Conservation (phyloP, 306 rosid genomes). For the Castanospermum australe region DNA sequence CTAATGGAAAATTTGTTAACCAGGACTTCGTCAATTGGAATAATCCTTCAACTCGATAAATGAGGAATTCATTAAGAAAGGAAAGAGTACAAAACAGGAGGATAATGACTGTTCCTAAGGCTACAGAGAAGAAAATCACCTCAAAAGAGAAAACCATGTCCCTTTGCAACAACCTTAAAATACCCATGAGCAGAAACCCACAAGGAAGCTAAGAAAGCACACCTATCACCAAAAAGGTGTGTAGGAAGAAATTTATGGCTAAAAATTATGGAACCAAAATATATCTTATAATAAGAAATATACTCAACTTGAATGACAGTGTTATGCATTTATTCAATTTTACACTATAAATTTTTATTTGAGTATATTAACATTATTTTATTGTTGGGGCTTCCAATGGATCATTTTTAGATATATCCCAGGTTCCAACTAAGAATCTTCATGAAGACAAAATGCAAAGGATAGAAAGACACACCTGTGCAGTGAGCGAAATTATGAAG, state of each 20-base stretch:
- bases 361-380: background rate
- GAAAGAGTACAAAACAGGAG: background rate
- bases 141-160: background rate
- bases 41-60: background rate
- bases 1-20: background rate
- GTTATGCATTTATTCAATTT: too few relatives aligned
- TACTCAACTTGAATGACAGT: too few relatives aligned
- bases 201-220: too few relatives aligned
- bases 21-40: background rate
- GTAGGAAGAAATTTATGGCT: too few relatives aligned
- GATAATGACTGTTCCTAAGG: background rate
- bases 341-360: too few relatives aligned
- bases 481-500: slow-evolving; percentile 88
- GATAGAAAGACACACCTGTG: slow-evolving; percentile 61
- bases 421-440: slow-evolving; percentile 15
- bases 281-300: too few relatives aligned
- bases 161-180: background rate
- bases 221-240: too few relatives aligned
- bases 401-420: background rate
- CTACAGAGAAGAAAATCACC: background rate
- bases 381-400: background rate
- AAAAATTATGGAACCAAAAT: too few relatives aligned
- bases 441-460: slow-evolving; percentile 17
- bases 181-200: background rate
- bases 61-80: background rate